A percentile compares a stretch with the other conserved stretches of the same genome.
Evolutionary conservation across 2,329 filamentous ascomycete species (phyloP).

Genomic region (Aspergillus pseudotamarii): DNA sequence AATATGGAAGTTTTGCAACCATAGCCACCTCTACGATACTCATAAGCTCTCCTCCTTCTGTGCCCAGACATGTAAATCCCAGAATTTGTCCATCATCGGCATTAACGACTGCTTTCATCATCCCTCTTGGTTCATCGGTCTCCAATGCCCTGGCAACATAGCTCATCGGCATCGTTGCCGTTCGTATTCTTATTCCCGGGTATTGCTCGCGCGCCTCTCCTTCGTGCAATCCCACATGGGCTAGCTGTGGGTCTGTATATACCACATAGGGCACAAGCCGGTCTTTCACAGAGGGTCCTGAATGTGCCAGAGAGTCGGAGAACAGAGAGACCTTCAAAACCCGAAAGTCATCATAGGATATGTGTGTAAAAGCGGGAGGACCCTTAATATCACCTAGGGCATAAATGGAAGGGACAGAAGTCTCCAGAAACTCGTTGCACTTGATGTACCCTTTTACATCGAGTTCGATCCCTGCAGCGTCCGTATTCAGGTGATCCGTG

Average conservation of each 20-base stretch:
- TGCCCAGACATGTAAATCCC: slow-evolving; percentile 8
- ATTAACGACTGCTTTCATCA: slow-evolving; percentile 12
- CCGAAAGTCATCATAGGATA: slow-evolving; percentile 11
- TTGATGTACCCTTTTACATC: not conserved
- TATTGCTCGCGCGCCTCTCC: slow-evolving; percentile 7
- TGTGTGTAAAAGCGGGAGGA: slow-evolving; percentile 11
- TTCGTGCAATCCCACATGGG: slow-evolving; percentile 11
- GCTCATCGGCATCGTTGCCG: slow-evolving; percentile 1
- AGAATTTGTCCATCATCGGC: slow-evolving; percentile 5
- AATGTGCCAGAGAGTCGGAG: not conserved
- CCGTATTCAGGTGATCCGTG: not conserved
- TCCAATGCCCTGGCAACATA: slow-evolving; percentile 12
- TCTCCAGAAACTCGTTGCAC: slow-evolving; percentile 6
- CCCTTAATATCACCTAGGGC: slow-evolving; percentile 11
- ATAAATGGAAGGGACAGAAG: slow-evolving; percentile 5
- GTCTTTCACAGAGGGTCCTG: not conserved
- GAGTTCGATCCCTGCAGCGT: not conserved
- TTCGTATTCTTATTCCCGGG: not conserved
- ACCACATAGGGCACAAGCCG: slow-evolving; percentile 10
- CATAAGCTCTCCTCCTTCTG: slow-evolving; percentile 13
- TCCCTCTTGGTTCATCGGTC: slow-evolving; percentile 5
- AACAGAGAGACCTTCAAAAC: not conserved
- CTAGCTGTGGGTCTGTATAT: slow-evolving; percentile 13
- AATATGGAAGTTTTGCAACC: slow-evolving; percentile 7
- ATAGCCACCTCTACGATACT: slow-evolving; percentile 11